phyloP scores from a whole-genome alignment of 352 stramenopile genomes.

The Pythium aristosporum region DNA sequence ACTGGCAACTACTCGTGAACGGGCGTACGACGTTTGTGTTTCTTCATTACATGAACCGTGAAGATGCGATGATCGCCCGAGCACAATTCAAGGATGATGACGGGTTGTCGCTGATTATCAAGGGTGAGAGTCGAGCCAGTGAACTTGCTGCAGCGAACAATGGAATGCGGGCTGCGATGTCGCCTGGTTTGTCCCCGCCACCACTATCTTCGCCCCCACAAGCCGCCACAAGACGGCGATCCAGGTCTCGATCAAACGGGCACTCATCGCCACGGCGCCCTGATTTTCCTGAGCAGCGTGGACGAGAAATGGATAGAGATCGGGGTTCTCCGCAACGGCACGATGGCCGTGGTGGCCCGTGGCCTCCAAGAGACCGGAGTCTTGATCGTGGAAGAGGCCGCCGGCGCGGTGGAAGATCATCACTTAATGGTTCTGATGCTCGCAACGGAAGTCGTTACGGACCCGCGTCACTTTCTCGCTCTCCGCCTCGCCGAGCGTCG shows the following conservation, averaged over 20 bases:
- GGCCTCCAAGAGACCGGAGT: conserved; percentile 13
- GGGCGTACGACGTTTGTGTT: conserved; percentile 22
- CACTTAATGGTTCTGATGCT: conserved; percentile 1
- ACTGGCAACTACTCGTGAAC: conserved; percentile 29
- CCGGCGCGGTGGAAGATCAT: neutral
- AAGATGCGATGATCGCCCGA: conserved; percentile 27
- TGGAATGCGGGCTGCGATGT: neutral
- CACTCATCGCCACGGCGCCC: conserved; percentile 4
- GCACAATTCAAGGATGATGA: conserved; percentile 25
- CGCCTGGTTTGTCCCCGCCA: conserved; percentile 8
- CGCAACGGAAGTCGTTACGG: conserved; percentile 10
- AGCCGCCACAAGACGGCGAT: conserved; percentile 14
- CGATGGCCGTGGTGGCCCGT: neutral
- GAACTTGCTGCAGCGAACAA: neutral
- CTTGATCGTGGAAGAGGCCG: conserved; percentile 1
- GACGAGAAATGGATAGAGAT: conserved; percentile 6
- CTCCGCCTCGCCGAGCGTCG: conserved; percentile 8
- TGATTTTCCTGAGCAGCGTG: neutral
- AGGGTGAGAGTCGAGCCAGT: conserved; percentile 17
- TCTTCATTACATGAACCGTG: conserved; percentile 33
- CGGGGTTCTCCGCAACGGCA: neutral
- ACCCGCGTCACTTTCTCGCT: neutral
- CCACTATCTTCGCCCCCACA: conserved; percentile 13
- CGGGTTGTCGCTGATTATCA: conserved; percentile 20
- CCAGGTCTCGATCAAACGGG: conserved; percentile 23